Conservation (phyloP, 1,139 yeast species). For the Ogataea hybrid region DNA sequence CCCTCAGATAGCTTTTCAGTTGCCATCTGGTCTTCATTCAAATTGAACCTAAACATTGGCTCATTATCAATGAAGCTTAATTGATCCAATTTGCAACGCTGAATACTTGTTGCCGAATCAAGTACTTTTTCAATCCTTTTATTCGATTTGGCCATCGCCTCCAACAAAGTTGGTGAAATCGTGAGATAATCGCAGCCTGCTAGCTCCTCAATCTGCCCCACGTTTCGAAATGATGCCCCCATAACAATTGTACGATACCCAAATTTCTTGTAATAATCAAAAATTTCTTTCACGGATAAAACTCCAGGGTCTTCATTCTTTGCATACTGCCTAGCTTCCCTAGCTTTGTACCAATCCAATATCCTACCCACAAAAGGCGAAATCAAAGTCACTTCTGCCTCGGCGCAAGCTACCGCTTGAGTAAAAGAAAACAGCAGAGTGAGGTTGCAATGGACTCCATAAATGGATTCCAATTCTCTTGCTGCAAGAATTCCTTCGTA, state of each 20-base stretch:
- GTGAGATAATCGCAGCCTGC: constrained; percentile 98
- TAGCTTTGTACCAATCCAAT: too few species aligned
- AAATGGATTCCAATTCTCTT: too few species aligned
- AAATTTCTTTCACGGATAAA: constrained; percentile 81
- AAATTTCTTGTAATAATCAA: constrained; percentile 96
- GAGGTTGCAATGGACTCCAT: too few species aligned
- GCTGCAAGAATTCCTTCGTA: too few species aligned
- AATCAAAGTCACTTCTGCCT: too few species aligned
- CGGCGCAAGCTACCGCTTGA: too few species aligned
- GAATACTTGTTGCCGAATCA: constrained; percentile 51
- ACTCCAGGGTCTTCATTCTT: too few species aligned
- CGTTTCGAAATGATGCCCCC: constrained; percentile 99
- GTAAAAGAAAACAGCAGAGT: too few species aligned
- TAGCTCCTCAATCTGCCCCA: constrained; percentile 91
- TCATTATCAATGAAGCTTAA: constrained; percentile 82
- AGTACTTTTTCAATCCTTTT: constrained; percentile 77
- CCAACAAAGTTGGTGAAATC: constrained; percentile 89
- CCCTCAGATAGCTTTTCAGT: constrained; percentile 98
- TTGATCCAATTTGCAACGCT: constrained; percentile 56
- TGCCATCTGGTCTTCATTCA: constrained; percentile 98
- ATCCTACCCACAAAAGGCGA: too few species aligned
- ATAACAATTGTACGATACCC: constrained; percentile 96
- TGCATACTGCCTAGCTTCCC: too few species aligned
- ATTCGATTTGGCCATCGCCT: constrained; percentile 74
- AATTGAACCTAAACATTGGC: constrained; percentile 79